Percentiles rank a stretch among this genome's conserved stretches.
Evolutionary conservation across 768 basidiomycete genomes (phyloP).

Genomic region (Tricholoma sp.): DNA sequence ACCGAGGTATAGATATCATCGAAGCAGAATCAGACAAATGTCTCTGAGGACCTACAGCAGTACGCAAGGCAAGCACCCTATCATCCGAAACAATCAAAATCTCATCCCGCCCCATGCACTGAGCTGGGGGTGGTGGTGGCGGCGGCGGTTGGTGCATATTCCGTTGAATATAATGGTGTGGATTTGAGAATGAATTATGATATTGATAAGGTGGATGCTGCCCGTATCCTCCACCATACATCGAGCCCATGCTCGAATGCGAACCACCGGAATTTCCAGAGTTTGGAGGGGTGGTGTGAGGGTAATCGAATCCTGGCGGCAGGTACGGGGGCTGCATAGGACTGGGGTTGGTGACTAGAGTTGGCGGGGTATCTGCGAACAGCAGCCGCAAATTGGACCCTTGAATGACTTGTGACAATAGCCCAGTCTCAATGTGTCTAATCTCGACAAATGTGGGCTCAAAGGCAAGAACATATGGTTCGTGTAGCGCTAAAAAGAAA

Average conservation of each 20-base stretch:
- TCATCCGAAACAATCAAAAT: conserved; percentile 91
- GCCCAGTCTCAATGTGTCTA: conserved; percentile 89
- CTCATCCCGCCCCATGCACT: conserved; percentile 65
- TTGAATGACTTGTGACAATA: conserved; percentile 91
- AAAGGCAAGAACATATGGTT: conserved; percentile 95
- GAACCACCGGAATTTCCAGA: conserved; percentile 2
- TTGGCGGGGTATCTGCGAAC: conserved; percentile 91
- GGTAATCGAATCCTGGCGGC: conserved; percentile 19
- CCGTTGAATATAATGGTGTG: conserved; percentile 19
- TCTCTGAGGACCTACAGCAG: conserved; percentile 35
- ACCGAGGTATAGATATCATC: conserved; percentile 37
- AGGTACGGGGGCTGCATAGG: conserved; percentile 28
- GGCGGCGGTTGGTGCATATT: not conserved
- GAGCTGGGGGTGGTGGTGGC: conserved; percentile 18
- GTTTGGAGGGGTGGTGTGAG: conserved; percentile 21
- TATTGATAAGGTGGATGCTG: not conserved
- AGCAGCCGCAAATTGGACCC: conserved; percentile 85
- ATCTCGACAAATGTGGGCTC: conserved; percentile 97
- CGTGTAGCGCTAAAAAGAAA: conserved; percentile 69
- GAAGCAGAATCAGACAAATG: conserved; percentile 40
- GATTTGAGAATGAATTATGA: conserved; percentile 30
- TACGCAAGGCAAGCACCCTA: conserved; percentile 66
- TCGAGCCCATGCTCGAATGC: conserved; percentile 5
- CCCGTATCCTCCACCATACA: conserved; percentile 17
- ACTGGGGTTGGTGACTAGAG: conserved; percentile 59